Evolutionary conservation across 73 alveolate genomes (phyloP), one percentile per base, ranked within the genome.

Genomic region (Loxodes magnus): DNA sequence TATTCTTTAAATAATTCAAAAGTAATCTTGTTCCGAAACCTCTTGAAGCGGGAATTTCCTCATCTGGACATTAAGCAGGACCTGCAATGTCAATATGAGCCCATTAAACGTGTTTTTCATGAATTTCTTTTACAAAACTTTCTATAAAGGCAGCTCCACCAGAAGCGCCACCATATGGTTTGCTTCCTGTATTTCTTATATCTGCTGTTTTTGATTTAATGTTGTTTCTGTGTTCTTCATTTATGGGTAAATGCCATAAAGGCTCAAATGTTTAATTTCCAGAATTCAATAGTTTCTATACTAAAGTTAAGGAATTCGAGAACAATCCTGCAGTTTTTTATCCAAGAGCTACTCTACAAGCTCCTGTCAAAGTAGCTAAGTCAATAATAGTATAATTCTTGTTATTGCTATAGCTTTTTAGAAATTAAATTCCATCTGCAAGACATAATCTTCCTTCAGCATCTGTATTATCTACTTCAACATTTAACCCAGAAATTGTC

Each of bases 21-120:
- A n/a, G n/a, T n/a, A n/a, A n/a, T n/a, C n/a, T n/a, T n/a, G n/a
- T n/a, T n/a, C n/a, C n/a, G n/a, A n/a, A n/a, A n/a, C n/a, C n/a
- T n/a, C n/a, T n/a, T n/a, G n/a, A n/a, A n/a, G n/a, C n/a, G n/a
- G n/a, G n/a, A n/a, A n/a, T n/a, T n/a, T n/a, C n/a, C n/a, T n/a
- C n/a, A n/a, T n/a, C n/a, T n/a, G n/a, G n/a, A n/a, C n/a, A n/a
- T n/a, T n/a, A n/a, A 4, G 84, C 87, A 9, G 96, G 86, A 2
- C 97, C 98, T 2, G 98, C 97, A 49, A 91, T 87, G 73, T 91
- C 98, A 28, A 90, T 41, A 60, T 91, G 98, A 2, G 90, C 94
- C 82, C 77, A 77, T 20, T 51, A 52, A 23, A 57, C 67, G 44
- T 69, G 83, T 43, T 74, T 72, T 34, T 82, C 88, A n/a, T n/a